Evolutionary conservation across 208 protist genomes (phyloP), one percentile per base, ranked within the genome.

Genomic region (Novymonas esmeraldas): DNA sequence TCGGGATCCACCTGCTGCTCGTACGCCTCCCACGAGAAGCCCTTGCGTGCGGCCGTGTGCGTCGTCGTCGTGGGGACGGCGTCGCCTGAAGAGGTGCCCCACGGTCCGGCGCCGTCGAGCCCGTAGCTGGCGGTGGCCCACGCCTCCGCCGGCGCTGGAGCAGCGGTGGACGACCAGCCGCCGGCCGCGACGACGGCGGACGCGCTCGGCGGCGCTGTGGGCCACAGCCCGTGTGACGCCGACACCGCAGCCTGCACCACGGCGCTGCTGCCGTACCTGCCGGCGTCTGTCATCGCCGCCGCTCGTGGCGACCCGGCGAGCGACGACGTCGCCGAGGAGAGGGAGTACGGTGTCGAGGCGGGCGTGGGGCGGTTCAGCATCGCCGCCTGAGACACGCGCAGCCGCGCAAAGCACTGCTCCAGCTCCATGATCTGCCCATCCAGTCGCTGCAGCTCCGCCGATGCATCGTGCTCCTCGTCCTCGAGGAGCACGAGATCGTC

Each of bases 1-100:
- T 81, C 67, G 1, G 63, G 52, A 41, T 71, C 39, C 18, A 69
- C 55, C 24, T 74, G 59, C 62, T 86, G 84, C 57, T 93, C 84
- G 67, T 91, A 95, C 2, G 56, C 41, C 64, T 91, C 87, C 85
- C 89, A 92, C 22, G 73, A 83, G 51, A 91, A 93, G 2, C 77
- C 65, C 51, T 68, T 74, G 18, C 56, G 66, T 13, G 61, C 14
- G 6, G n/a, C n/a, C n/a, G n/a, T n/a, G n/a, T n/a, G n/a, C n/a
- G n/a, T n/a, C n/a, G n/a, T n/a, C n/a, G n/a, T n/a, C n/a, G n/a
- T 54, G 61, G 28, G 50, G 22, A n/a, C n/a, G n/a, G n/a, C n/a
- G n/a, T n/a, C n/a, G n/a, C n/a, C n/a, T n/a, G n/a, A n/a, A n/a
- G n/a, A n/a, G n/a, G n/a, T n/a, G n/a, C n/a, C n/a, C n/a, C n/a